These are phyloP conservation scores for Zymoseptoria crescenta DNA, from an alignment of 2,329 filamentous ascomycete genomes.

Conservation along the genomic window DNA sequence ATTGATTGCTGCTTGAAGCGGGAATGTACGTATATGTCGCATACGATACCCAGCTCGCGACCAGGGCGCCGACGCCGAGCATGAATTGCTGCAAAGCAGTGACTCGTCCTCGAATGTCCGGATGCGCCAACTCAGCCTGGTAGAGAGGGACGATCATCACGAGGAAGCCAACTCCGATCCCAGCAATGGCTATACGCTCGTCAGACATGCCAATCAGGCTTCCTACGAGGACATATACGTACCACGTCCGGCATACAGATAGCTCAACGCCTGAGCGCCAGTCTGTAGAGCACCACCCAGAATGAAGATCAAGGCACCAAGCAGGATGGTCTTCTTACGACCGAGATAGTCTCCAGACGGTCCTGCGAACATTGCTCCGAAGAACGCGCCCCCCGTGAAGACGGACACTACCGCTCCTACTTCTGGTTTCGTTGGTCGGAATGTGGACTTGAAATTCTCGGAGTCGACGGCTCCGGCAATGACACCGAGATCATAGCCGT, in stretches of 20 bases:
- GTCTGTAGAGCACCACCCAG: conserved; percentile 68
- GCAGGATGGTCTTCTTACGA: conserved; percentile 61
- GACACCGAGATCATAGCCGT: conserved; percentile 52
- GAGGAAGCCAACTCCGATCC: conserved; percentile 49
- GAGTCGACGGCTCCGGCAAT: conserved; percentile 50
- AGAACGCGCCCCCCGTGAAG: conserved; percentile 69
- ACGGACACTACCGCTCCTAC: conserved; percentile 64
- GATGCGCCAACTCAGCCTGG: conserved; percentile 72
- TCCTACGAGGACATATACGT: background rate
- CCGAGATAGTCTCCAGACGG: conserved; percentile 57
- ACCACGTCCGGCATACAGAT: conserved; percentile 59
- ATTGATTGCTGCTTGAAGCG: conserved; percentile 44
- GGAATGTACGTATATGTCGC: conserved; percentile 48
- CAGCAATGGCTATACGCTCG: conserved; percentile 18
- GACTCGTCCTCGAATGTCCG: conserved; percentile 66
- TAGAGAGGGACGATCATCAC: conserved; percentile 64
- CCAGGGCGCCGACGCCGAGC: conserved; percentile 66
- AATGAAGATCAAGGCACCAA: conserved; percentile 63
- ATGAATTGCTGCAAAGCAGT: conserved; percentile 76
- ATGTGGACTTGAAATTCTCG: conserved; percentile 35
- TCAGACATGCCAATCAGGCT: conserved; percentile 1
- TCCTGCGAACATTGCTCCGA: conserved; percentile 59
- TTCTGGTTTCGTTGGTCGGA: conserved; percentile 35
- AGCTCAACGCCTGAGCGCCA: conserved; percentile 50
- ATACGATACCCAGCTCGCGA: conserved; percentile 67